phyloP scores from a whole-genome alignment of 2,329 filamentous ascomycete species.

The Pyrenophora graminea region DNA sequence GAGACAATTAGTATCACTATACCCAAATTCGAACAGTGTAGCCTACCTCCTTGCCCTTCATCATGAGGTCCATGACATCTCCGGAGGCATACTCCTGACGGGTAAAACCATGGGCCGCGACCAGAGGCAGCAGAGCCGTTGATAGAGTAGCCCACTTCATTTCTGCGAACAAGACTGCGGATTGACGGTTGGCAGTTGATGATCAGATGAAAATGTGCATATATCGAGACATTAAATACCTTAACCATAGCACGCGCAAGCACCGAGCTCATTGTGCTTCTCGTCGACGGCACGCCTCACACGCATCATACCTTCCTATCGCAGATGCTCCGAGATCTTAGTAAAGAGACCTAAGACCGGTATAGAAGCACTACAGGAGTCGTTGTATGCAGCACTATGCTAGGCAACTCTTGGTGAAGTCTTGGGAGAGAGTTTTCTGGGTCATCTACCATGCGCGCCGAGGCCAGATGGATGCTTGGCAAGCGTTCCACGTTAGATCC shows the following conservation, averaged over 20 bases:
- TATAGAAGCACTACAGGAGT: conserved; percentile 24
- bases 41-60: conserved; percentile 39
- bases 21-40: too few species aligned
- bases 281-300: too few species aligned
- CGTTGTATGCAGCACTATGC: conserved; percentile 20
- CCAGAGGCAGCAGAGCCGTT: conserved; percentile 38
- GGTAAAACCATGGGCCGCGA: conserved; percentile 32
- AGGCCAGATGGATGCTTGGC: conserved; percentile 22
- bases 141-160: conserved; percentile 43
- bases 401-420: conserved; percentile 24
- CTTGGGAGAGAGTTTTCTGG: conserved; percentile 18
- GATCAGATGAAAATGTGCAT: conserved; percentile 19
- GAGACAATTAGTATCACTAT: conserved; percentile 12
- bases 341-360: conserved; percentile 34
- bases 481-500: conserved; percentile 15
- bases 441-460: conserved; percentile 18
- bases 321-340: conserved; percentile 31
- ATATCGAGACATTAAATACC: conserved; percentile 20
- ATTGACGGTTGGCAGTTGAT: conserved; percentile 29
- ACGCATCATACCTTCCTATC: conserved; percentile 39
- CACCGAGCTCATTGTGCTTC: conserved; percentile 11
- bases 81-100: conserved; percentile 41
- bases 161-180: conserved; percentile 26
- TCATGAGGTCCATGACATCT: conserved; percentile 43
- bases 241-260: neutral